Conservation (phyloP, 805 yeast species). For the Spathaspora hagerdaliae region DNA sequence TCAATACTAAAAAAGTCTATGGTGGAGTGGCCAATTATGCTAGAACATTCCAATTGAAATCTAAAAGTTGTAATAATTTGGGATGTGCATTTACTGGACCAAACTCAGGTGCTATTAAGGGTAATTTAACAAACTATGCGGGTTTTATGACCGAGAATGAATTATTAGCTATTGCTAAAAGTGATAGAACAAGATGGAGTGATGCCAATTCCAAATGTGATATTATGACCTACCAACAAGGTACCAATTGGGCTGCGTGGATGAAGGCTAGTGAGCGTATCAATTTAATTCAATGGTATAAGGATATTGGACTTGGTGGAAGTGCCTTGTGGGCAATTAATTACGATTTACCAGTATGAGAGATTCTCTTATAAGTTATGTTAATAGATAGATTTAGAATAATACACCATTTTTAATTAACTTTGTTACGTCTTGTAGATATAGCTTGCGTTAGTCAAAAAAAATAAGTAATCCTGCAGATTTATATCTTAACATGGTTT, state of each 20-base stretch:
- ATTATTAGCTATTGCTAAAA: conserved; percentile 8
- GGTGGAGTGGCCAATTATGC: conserved; percentile 21
- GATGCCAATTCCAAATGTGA: conserved; percentile 13
- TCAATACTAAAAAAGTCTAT: conserved; percentile 12
- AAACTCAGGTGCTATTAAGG: conserved; percentile 8
- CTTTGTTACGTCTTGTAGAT: too few relatives aligned
- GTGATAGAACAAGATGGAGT: conserved; percentile 9
- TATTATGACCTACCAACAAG: conserved; percentile 11
- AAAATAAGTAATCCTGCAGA: too few relatives aligned
- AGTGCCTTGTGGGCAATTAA: conserved; percentile 13
- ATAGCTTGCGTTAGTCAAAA: too few relatives aligned
- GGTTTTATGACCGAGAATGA: conserved; percentile 14
- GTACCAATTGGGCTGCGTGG: conserved; percentile 15
- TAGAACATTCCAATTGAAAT: conserved; percentile 10
- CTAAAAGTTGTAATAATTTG: conserved; percentile 7
- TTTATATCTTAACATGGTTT: too few relatives aligned
- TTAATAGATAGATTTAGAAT: not conserved
- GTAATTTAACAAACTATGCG: conserved; percentile 7
- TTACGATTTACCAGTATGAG: conserved; percentile 5
- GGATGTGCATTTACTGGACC: conserved; percentile 14
- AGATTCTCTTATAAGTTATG: not conserved
- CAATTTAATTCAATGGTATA: conserved; percentile 7
- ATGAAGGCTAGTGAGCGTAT: conserved; percentile 8
- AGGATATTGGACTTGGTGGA: conserved; percentile 14
- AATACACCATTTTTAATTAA: too few relatives aligned